Conservation (phyloP, 495 filamentous ascomycete species). For the Symbiotaphrina buchneri region DNA sequence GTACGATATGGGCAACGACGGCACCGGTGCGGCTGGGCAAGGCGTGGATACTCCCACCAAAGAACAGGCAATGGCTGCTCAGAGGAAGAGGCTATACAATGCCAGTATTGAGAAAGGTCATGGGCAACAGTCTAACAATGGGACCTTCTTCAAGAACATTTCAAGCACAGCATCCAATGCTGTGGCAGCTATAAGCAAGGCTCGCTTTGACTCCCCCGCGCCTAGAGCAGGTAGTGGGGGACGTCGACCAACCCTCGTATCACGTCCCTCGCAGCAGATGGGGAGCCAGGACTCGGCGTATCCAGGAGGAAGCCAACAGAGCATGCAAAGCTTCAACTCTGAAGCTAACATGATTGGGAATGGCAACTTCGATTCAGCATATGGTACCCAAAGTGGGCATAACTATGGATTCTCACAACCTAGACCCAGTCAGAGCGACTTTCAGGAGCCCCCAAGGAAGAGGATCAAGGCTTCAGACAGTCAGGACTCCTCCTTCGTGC, state of each 20-base stretch:
- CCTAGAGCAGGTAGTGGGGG: conserved; percentile 28
- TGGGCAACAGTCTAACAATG: conserved; percentile 31
- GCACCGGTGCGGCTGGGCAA: conserved; percentile 32
- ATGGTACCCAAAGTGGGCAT: conserved; percentile 17
- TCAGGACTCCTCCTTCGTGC: conserved; percentile 17
- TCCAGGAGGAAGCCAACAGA: conserved; percentile 39
- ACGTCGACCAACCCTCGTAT: conserved; percentile 22
- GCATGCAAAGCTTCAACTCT: conserved; percentile 14
- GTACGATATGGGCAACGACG: conserved; percentile 69
- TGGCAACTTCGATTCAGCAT: conserved; percentile 27
- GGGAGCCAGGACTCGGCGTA: conserved; percentile 36
- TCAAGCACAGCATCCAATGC: conserved; percentile 80
- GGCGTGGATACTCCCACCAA: conserved; percentile 79
- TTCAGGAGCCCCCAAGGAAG: conserved; percentile 68
- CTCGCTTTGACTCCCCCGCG: conserved; percentile 70
- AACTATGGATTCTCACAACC: conserved; percentile 5
- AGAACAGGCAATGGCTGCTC: conserved; percentile 96
- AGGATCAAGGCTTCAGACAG: conserved; percentile 34
- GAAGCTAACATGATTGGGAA: conserved; percentile 9
- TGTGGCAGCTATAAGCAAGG: conserved; percentile 87
- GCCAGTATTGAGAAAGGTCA: conserved; percentile 39
- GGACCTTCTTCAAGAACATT: conserved; percentile 91
- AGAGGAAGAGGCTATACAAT: conserved; percentile 78
- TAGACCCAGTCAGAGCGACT: conserved; percentile 15
- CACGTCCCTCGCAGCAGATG: conserved; percentile 32